phyloP scores from a whole-genome alignment of 805 yeast genomes.

The Metschnikowia matae region DNA sequence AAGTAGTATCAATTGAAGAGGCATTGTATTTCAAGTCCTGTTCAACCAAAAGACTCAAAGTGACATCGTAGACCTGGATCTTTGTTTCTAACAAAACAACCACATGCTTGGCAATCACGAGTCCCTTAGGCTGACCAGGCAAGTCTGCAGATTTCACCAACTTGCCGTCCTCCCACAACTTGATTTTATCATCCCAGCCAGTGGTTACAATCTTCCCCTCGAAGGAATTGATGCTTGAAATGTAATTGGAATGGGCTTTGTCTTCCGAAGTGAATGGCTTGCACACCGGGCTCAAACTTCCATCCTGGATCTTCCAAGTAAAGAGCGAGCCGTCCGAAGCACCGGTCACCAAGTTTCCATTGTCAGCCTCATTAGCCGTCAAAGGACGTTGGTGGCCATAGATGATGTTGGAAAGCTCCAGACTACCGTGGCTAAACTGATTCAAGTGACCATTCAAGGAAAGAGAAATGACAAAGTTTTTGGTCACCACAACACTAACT shows the following conservation, averaged over 20 bases:
- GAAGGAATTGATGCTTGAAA: slow-evolving; percentile 46
- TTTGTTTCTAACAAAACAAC: slow-evolving; percentile 31
- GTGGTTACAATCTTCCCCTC: slow-evolving; percentile 41
- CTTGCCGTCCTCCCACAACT: slow-evolving; percentile 28
- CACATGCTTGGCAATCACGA: slow-evolving; percentile 20
- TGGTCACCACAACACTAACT: slow-evolving; percentile 73
- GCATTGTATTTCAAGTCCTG: slow-evolving; percentile 21
- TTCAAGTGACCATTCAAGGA: slow-evolving; percentile 70
- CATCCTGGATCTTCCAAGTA: slow-evolving; percentile 47
- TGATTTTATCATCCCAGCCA: slow-evolving; percentile 87
- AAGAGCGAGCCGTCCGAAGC: slow-evolving; percentile 76
- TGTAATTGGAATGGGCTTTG: slow-evolving; percentile 57
- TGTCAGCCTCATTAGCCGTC: slow-evolving; percentile 47
- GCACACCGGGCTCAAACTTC: slow-evolving; percentile 20
- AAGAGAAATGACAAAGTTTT: slow-evolving; percentile 57
- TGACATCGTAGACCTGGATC: slow-evolving; percentile 22
- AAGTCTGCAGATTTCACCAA: slow-evolving; percentile 14
- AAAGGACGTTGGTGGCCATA: slow-evolving; percentile 85
- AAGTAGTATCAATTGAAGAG: slow-evolving; percentile 23
- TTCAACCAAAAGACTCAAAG: slow-evolving; percentile 13
- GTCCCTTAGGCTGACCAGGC: slow-evolving; percentile 35
- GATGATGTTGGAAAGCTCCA: slow-evolving; percentile 31
- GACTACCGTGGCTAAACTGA: slow-evolving; percentile 43
- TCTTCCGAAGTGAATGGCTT: slow-evolving; percentile 34
- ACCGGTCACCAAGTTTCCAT: slow-evolving; percentile 51